Conservation (phyloP, 2,329 filamentous ascomycete genomes). For the Rugonectria rugulosa region DNA sequence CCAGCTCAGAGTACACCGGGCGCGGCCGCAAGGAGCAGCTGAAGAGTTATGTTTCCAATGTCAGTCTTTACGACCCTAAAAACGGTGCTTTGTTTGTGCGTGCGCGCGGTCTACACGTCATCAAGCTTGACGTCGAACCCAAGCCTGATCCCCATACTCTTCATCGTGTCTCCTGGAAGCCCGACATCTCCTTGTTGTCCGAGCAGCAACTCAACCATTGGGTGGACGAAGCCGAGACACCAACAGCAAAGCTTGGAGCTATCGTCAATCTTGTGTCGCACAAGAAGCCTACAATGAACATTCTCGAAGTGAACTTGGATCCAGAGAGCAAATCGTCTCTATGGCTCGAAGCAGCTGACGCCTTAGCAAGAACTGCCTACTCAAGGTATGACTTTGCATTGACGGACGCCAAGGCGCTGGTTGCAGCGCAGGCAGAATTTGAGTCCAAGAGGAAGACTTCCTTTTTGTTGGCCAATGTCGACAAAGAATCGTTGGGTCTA, state of each 20-base stretch:
- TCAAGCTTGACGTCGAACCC: not conserved
- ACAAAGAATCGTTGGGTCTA: not conserved
- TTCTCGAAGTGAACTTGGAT: slow-evolving; percentile 11
- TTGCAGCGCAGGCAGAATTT: too few species aligned
- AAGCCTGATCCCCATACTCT: slow-evolving; percentile 12
- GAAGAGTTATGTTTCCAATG: slow-evolving; percentile 7
- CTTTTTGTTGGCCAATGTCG: slow-evolving; percentile 3
- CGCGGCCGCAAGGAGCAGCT: slow-evolving; percentile 9
- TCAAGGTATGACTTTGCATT: slow-evolving; percentile 1
- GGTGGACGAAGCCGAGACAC: not conserved
- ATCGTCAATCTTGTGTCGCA: slow-evolving; percentile 14
- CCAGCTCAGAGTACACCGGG: slow-evolving; percentile 10
- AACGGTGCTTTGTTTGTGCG: slow-evolving; percentile 5
- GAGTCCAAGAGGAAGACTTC: slow-evolving; percentile 14
- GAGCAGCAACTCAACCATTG: slow-evolving; percentile 1
- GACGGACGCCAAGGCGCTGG: slow-evolving; percentile 2
- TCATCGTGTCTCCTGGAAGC: slow-evolving; percentile 11
- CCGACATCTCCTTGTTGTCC: slow-evolving; percentile 2
- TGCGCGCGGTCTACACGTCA: slow-evolving; percentile 8
- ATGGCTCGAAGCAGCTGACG: slow-evolving; percentile 12
- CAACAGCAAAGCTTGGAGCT: too few species aligned
- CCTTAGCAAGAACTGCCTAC: slow-evolving; percentile 9
- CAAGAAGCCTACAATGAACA: slow-evolving; percentile 8
- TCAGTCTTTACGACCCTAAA: slow-evolving; percentile 5
- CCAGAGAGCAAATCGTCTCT: not conserved